A percentile compares a stretch with the other conserved stretches of the same genome.
These are phyloP conservation scores for Cutaneotrichosporon sp. DNA, from an alignment of 1,284 basidiomycete species.

Conservation along the genomic window DNA sequence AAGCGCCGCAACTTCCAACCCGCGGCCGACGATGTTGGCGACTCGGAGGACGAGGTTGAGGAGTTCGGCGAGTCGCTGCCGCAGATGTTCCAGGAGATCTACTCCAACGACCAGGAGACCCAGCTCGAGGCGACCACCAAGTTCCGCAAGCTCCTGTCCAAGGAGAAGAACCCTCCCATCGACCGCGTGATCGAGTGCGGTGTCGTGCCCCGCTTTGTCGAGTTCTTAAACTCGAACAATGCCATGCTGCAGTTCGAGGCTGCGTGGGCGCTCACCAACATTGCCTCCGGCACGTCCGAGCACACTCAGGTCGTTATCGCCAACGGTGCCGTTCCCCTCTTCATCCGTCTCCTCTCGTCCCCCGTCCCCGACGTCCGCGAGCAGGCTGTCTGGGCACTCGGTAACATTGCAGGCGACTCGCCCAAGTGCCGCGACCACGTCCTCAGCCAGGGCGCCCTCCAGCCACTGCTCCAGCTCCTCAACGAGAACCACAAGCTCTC, in stretches of 20 bases:
- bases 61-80: constrained; percentile 59
- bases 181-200: constrained; percentile 97
- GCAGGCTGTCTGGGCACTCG: constrained; percentile 94
- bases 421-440: constrained; percentile 89
- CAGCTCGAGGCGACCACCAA: constrained; percentile 91
- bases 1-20: constrained; percentile 90
- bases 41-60: constrained; percentile 77
- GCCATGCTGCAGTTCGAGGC: constrained; percentile 99
- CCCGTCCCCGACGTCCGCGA: constrained; percentile 86
- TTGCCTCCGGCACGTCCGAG: constrained; percentile 96
- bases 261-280: constrained; percentile 99
- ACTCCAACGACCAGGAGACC: constrained; percentile 82
- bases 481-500: constrained; percentile 79
- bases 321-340: constrained; percentile 92
- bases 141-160: constrained; percentile 96
- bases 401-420: constrained; percentile 94
- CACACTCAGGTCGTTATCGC: constrained; percentile 98
- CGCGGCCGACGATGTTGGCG: constrained; percentile 53
- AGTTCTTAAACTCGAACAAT: constrained; percentile 82
- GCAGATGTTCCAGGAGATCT: constrained; percentile 83
- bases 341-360: constrained; percentile 85
- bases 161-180: constrained; percentile 99
- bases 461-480: constrained; percentile 52
- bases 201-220: constrained; percentile 94
- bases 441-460: constrained; percentile 53